Base-by-base conservation (phyloP, 2,329 filamentous ascomycete species). In the Tolypocladium amazonense region DNA sequence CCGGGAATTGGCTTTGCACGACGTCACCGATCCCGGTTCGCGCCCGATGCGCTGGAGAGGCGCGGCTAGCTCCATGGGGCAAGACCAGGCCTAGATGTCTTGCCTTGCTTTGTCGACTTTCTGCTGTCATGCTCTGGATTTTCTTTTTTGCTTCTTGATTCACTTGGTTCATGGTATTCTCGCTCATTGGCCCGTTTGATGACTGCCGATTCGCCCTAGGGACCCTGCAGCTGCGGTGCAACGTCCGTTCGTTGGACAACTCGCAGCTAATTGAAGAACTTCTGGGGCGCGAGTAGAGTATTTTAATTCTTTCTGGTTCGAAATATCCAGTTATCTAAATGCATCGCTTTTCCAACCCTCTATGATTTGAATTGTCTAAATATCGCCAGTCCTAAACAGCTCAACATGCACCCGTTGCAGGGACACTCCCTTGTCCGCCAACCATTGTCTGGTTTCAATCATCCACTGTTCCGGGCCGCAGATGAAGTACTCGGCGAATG, bases 401-500 rank as follows among this genome's bases (percentile, higher is more conserved):
- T 90, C 88, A 65, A 88, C 77, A 65, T 84, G 80, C 50, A 89
- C 77, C 63, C 82, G 79, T 41, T 77, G 77, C 52, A 71, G 69
- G 0, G 74, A 69, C 0, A 90, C 84, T 0, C 84, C 85, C 60
- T 75, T 70, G 1, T 65, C 72, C 64, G 77, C 71, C 61, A 90
- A 72, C 61, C 75, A 76, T 18, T 71, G 70, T 64, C 81, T 75
- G 33, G 81, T 74, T 54, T 83, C 79, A 14, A 77, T 65, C 88
- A 91, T 91, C 75, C 90, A 91, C 20, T 69, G 67, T 58, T 78
- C 76, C 0, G 88, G 88, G 0, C 88, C 88, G 67, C 88, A 91
- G 53, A 89, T 71, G 65, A 82, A 90, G 70, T 90, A 92, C 65
- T 83, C 75, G 0, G 88, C 77, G 55, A 71, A 71, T 1, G 70